Evolutionary conservation across 495 filamentous ascomycete species (phyloP).

Genomic region (Aspergillus mulundensis): DNA sequence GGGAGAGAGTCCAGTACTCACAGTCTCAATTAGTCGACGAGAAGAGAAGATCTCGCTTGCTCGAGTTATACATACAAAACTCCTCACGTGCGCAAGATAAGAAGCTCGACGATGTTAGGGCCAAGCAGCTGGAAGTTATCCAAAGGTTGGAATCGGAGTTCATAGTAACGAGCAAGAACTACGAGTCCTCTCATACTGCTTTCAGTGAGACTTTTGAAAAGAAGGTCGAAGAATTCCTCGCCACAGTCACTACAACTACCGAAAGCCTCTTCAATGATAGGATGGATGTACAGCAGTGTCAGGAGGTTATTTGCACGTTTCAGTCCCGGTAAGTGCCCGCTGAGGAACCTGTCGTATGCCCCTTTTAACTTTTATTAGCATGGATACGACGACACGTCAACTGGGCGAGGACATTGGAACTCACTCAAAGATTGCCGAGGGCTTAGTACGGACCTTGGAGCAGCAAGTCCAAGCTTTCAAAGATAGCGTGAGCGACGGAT

Average conservation of each 20-base stretch:
- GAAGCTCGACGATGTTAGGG: slow-evolving; percentile 22
- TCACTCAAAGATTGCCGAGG: slow-evolving; percentile 12
- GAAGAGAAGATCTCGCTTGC: slow-evolving; percentile 21
- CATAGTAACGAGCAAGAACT: no score
- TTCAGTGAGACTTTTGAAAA: slow-evolving; percentile 14
- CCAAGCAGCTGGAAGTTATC: slow-evolving; percentile 25
- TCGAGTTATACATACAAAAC: slow-evolving; percentile 36
- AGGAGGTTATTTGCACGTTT: slow-evolving; percentile 13
- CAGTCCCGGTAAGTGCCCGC: slow-evolving; percentile 21
- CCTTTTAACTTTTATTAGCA: neutral
- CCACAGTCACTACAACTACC: slow-evolving; percentile 15
- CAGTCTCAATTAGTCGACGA: slow-evolving; percentile 26
- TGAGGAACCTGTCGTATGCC: neutral
- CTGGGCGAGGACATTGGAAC: slow-evolving; percentile 16
- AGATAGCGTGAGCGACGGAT: slow-evolving; percentile 19
- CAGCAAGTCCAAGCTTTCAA: slow-evolving; percentile 21
- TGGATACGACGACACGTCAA: slow-evolving; percentile 17
- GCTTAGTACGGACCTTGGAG: slow-evolving; percentile 8
- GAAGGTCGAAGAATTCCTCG: slow-evolving; percentile 17
- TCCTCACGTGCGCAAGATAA: slow-evolving; percentile 23
- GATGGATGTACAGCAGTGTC: slow-evolving; percentile 21
- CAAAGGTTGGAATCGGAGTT: slow-evolving; percentile 14
- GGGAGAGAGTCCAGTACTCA: slow-evolving; percentile 13
- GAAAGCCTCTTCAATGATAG: slow-evolving; percentile 18
- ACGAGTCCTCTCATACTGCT: slow-evolving; percentile 7